Conservation (phyloP, 108 stramenopile genomes). For the Aurantiochytrium sp. region DNA sequence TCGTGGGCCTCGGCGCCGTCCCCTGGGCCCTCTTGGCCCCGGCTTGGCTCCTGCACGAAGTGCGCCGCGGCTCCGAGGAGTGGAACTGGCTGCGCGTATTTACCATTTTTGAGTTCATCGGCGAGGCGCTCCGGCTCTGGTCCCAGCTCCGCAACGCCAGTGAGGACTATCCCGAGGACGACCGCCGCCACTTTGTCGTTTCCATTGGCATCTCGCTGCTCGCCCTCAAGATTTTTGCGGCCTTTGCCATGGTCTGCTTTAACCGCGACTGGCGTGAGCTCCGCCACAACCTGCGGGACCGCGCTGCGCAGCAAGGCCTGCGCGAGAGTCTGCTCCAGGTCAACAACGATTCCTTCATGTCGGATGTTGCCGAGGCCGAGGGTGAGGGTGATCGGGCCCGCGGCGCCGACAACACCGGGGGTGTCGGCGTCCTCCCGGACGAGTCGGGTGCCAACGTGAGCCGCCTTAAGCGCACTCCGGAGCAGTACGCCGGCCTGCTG, state of each 20-base stretch:
- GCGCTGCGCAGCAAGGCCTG: background rate
- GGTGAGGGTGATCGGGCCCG: background rate
- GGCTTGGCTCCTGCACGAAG: background rate
- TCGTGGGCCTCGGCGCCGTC: background rate
- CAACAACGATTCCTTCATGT: background rate
- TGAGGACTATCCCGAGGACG: background rate
- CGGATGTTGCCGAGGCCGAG: background rate
- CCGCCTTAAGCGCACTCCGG: background rate
- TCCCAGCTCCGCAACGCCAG: background rate
- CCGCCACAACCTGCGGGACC: background rate
- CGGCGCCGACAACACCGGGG: no score
- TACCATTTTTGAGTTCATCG: background rate
- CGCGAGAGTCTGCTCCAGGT: background rate
- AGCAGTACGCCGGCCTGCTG: constrained; percentile 32
- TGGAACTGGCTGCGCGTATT: background rate
- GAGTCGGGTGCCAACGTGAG: background rate
- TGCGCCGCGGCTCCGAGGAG: constrained; percentile 9
- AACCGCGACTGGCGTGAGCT: constrained; percentile 24
- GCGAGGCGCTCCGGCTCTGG: background rate
- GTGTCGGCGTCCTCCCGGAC: background rate
- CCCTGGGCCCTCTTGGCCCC: background rate
- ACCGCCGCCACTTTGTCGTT: background rate
- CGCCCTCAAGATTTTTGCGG: background rate
- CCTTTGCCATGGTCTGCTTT: constrained; percentile 21
- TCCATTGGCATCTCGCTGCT: background rate